These are phyloP conservation scores for Hypoxylon sp. DNA, from an alignment of 2,329 filamentous ascomycete genomes.

Conservation along the genomic window DNA sequence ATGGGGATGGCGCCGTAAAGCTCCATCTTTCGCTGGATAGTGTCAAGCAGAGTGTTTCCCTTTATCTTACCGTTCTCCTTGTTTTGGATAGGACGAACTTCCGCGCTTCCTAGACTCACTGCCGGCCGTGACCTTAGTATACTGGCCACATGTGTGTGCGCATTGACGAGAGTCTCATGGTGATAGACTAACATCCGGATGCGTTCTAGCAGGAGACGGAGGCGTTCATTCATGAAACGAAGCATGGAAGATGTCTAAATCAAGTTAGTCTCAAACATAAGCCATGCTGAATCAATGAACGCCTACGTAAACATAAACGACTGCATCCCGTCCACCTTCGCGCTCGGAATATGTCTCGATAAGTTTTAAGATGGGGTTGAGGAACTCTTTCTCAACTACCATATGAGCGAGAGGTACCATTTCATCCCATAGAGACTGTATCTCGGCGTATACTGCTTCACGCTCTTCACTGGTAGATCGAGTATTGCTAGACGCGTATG, in stretches of 20 bases:
- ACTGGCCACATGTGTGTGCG: slow-evolving; percentile 31
- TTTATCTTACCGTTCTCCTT: slow-evolving; percentile 16
- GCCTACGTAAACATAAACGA: slow-evolving; percentile 47
- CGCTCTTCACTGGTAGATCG: slow-evolving; percentile 45
- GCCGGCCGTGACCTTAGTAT: background rate
- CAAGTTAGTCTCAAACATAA: slow-evolving; percentile 15
- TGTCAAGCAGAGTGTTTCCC: slow-evolving; percentile 32
- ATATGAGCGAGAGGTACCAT: slow-evolving; percentile 56
- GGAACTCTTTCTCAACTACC: slow-evolving; percentile 54
- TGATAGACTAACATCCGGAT: slow-evolving; percentile 46
- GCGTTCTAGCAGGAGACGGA: slow-evolving; percentile 42
- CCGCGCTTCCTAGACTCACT: background rate
- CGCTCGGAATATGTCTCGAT: slow-evolving; percentile 25
- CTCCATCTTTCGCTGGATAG: slow-evolving; percentile 47
- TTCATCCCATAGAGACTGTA: slow-evolving; percentile 56
- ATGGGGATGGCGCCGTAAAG: slow-evolving; percentile 47
- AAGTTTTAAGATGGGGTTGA: slow-evolving; percentile 48
- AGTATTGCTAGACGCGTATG: slow-evolving; percentile 11
- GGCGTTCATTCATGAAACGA: slow-evolving; percentile 49
- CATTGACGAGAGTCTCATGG: slow-evolving; percentile 46
- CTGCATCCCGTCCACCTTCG: slow-evolving; percentile 32
- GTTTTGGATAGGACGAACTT: background rate
- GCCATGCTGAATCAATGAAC: background rate
- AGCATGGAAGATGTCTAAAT: slow-evolving; percentile 48
- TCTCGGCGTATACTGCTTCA: slow-evolving; percentile 50